A percentile compares a stretch with the other conserved stretches of the same genome.
phyloP scores from a whole-genome alignment of 2,329 filamentous ascomycete genomes.

The Xylaria polymorpha region DNA sequence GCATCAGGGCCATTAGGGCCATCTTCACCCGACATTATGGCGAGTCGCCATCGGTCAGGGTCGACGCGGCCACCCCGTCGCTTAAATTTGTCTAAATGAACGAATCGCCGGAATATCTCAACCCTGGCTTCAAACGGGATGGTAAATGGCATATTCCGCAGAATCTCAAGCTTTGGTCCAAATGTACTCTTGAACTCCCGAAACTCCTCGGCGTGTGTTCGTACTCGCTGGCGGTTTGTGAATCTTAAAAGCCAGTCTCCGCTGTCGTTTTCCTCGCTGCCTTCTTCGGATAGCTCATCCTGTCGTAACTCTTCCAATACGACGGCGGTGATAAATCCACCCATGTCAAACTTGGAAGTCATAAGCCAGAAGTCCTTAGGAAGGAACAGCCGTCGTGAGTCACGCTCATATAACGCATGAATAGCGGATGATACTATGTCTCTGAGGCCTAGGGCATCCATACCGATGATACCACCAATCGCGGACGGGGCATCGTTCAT shows the following conservation, averaged over 20 bases:
- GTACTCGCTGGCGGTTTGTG: constrained; percentile 72
- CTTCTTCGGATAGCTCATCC: constrained; percentile 69
- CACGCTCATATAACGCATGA: constrained; percentile 90
- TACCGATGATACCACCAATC: constrained; percentile 67
- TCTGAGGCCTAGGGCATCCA: constrained; percentile 82
- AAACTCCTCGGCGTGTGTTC: constrained; percentile 75
- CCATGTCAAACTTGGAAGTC: constrained; percentile 88
- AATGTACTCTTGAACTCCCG: constrained; percentile 81
- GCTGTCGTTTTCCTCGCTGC: constrained; percentile 54
- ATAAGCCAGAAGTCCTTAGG: constrained; percentile 92
- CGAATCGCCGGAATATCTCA: constrained; percentile 92
- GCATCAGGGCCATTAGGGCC: constrained; percentile 41
- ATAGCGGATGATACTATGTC: constrained; percentile 82
- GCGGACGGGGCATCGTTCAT: constrained; percentile 39
- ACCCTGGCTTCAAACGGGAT: constrained; percentile 94
- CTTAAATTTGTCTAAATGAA: constrained; percentile 81
- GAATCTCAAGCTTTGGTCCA: constrained; percentile 86
- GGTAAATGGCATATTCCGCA: constrained; percentile 96
- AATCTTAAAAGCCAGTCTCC: constrained; percentile 72
- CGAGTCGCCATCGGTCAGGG: constrained; percentile 79
- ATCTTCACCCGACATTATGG: constrained; percentile 59
- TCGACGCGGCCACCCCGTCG: constrained; percentile 76
- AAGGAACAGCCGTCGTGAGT: constrained; percentile 87
- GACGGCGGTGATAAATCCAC: constrained; percentile 85
- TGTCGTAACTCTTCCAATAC: constrained; percentile 88